Conservation (phyloP, 768 basidiomycete genomes). For the Boletus subcaerulescens region DNA sequence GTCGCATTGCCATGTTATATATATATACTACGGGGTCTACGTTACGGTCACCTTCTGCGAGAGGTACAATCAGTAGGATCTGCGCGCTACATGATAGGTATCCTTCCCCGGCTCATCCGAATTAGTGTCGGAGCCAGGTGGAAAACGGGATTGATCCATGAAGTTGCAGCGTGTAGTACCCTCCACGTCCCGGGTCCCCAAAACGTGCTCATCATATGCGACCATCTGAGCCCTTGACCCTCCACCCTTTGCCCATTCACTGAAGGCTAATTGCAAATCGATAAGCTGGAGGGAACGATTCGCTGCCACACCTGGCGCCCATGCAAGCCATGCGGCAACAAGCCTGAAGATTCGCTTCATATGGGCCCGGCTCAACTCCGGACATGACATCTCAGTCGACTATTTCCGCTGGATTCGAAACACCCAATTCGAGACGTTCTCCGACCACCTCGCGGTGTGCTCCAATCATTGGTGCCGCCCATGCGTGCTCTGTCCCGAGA, state of each 20-base stretch:
- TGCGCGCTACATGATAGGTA: not conserved
- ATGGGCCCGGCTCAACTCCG: not conserved
- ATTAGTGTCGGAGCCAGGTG: not conserved
- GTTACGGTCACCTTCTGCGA: too few species aligned
- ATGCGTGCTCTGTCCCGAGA: too few species aligned
- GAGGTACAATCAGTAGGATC: not conserved
- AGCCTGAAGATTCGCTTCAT: not conserved
- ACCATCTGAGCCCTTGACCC: conserved; percentile 17
- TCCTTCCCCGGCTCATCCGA: not conserved
- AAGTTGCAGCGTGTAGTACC: conserved; percentile 15
- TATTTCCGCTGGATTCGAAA: conserved; percentile 10
- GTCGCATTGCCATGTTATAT: conserved; percentile 1
- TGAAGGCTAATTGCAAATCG: not conserved
- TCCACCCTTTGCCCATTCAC: conserved; percentile 2
- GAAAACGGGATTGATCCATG: conserved; percentile 1
- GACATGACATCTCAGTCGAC: conserved; percentile 6
- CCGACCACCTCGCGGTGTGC: conserved; percentile 1
- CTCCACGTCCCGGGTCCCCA: conserved; percentile 7
- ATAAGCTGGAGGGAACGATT: conserved; percentile 5
- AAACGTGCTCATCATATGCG: conserved; percentile 13
- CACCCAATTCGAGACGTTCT: not conserved
- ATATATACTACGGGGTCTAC: not conserved
- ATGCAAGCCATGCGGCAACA: not conserved
- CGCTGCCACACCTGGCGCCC: conserved; percentile 19
- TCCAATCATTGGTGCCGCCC: not conserved